Percentiles rank a stretch among this genome's conserved stretches.
Evolutionary conservation across 768 basidiomycete genomes (phyloP).

Genomic region (Cubamyces lactineus): DNA sequence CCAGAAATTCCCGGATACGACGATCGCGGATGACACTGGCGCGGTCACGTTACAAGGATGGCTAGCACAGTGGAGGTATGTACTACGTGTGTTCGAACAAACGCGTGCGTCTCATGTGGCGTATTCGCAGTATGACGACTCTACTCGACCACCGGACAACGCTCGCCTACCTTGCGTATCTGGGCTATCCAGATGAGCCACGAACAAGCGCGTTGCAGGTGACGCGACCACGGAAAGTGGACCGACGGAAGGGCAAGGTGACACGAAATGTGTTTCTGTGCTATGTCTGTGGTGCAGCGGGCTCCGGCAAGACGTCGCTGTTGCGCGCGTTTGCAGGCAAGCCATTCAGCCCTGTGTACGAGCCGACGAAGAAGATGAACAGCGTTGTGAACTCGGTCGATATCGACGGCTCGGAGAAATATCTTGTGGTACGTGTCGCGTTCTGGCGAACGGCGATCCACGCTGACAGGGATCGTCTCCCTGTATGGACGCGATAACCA

Average conservation of each 20-base stretch:
- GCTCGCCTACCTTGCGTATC: slow-evolving; percentile 91
- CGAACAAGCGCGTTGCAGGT: slow-evolving; percentile 85
- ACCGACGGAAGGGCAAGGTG: slow-evolving; percentile 85
- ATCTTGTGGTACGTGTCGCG: slow-evolving; percentile 78
- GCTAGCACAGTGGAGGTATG: slow-evolving; percentile 96
- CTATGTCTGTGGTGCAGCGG: slow-evolving; percentile 94
- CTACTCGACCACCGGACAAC: slow-evolving; percentile 92
- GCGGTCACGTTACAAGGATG: slow-evolving; percentile 96
- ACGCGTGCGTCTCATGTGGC: neutral
- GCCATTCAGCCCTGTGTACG: slow-evolving; percentile 71
- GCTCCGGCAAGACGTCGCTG: slow-evolving; percentile 92
- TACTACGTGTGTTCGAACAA: neutral
- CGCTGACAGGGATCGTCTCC: neutral
- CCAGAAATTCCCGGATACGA: slow-evolving; percentile 91
- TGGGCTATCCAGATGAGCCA: slow-evolving; percentile 83
- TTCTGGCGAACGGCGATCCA: neutral
- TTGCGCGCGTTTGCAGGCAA: slow-evolving; percentile 87
- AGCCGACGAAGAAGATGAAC: slow-evolving; percentile 87
- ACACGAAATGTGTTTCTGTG: slow-evolving; percentile 91
- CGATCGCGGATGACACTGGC: slow-evolving; percentile 83
- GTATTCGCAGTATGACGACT: slow-evolving; percentile 82
- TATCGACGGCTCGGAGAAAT: slow-evolving; percentile 93
- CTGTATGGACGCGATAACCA: neutral
- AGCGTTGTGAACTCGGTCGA: slow-evolving; percentile 96
- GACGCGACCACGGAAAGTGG: slow-evolving; percentile 81